Base-by-base conservation (phyloP, 192 early-diverging fungal species). In the Anaeromyces robustus region DNA sequence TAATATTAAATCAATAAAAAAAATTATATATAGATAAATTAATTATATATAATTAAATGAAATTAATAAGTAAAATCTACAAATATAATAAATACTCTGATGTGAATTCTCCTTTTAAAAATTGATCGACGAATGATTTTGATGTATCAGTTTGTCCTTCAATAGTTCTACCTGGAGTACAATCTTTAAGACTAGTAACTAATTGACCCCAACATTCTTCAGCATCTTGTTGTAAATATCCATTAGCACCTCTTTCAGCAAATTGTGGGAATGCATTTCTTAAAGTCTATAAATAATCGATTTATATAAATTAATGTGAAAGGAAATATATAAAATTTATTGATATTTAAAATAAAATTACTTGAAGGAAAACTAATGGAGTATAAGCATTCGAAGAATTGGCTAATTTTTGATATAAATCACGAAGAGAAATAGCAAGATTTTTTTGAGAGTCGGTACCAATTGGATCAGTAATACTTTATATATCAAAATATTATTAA, bases 141-240 rank as follows among this genome's bases (percentile, higher is more conserved):
- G 31, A 59, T 78, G 82, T 77, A 85, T 85, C 80, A 3, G 81
- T 26, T n/a, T 84, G 82, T 1, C 88, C 88, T 37, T 83, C 83
- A 26, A 59, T 28, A 17, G 79, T 82, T 29, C 88, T 80, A 12
- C 89, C 89, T 2, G 86, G 90, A 14, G 92, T 87, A 80, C 89
- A 92, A 41, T 90, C 85, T 28, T 87, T 87, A 43, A 98, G 83
- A 2, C 89, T 88, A 1, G 91, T 89, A 26, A 98, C 84, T 30
- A 98, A 83, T 84, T 96, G 89, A 82, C 91, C 92, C 96, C 96
- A 98, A 86, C 94, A 98, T 83, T 99, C 98, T 84, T 99, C 96
- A 2, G 98, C 98, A 84, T 99, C 98, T 85, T 99, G 98, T 86
- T 99, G 98, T 86, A 92, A 89, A 83, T 86, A 95, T 29, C 88